phyloP scores from a whole-genome alignment of 495 filamentous ascomycete genomes.

The Staphylotrichum longicolle region DNA sequence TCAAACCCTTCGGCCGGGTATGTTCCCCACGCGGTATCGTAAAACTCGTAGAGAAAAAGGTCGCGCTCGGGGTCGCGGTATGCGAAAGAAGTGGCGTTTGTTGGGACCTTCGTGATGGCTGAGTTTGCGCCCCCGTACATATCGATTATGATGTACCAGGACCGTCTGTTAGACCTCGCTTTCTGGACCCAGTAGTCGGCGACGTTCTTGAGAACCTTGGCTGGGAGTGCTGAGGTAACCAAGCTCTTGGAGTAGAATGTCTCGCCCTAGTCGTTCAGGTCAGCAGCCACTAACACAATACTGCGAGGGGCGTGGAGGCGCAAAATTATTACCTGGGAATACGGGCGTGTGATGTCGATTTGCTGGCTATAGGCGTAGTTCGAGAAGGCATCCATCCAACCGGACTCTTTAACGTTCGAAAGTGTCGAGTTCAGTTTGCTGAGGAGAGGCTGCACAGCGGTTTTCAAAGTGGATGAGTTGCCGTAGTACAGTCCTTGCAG shows the following conservation, averaged over 20 bases:
- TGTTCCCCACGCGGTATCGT: conserved; percentile 31
- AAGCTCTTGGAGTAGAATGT: conserved; percentile 48
- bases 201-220: conserved; percentile 35
- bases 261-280: conserved; percentile 24
- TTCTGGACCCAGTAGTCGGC: conserved; percentile 43
- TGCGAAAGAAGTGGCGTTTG: conserved; percentile 36
- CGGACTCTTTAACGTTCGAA: conserved; percentile 37
- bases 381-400: conserved; percentile 43
- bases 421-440: conserved; percentile 35
- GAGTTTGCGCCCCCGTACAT: conserved; percentile 46
- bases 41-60: conserved; percentile 45
- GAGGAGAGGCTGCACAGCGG: conserved; percentile 40
- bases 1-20: conserved; percentile 37
- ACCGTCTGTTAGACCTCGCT: conserved; percentile 36
- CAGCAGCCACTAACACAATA: background rate
- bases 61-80: conserved; percentile 36
- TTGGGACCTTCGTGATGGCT: conserved; percentile 37
- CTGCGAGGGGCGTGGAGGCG: background rate
- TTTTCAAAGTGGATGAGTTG: conserved; percentile 32
- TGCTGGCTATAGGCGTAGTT: conserved; percentile 43
- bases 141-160: conserved; percentile 48
- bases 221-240: conserved; percentile 39
- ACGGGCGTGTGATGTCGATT: conserved; percentile 44
- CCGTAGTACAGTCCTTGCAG: conserved; percentile 46
- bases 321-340: conserved; percentile 33